Base-by-base conservation (phyloP, 1,139 yeast genomes). In the Blastobotrys buckinghamii region DNA sequence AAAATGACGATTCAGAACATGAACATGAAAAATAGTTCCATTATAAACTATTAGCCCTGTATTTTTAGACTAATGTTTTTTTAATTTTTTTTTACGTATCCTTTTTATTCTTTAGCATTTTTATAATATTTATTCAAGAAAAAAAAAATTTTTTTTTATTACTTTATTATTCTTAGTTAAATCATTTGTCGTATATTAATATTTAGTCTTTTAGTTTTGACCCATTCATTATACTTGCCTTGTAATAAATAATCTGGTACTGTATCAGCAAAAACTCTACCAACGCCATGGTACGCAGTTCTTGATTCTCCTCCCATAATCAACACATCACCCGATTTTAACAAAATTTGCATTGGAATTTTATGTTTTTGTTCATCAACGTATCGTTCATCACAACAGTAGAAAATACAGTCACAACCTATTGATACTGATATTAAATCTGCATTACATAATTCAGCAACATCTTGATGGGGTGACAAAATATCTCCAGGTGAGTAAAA, bases 401-500 rank as follows among this genome's bases (percentile, higher is more conserved):
- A 69, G 47, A 71, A 71, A 1, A 71, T 54, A 41, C 72, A 68
- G 24, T 66, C 64, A 49, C 73, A 67, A 12, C 75, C 75, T 13
- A 71, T 50, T 13, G 70, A 64, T 16, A 70, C 50, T 13, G 71
- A 65, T 13, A 70, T 59, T 4, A 71, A 59, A 38, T 69, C 73
- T 5, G 62, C 64, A 1, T 50, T 39, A n/a, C 65, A 60, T 20
- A 55, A 56, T 55, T 72, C 76, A n/a, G 75, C 73, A 13, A 71
- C 71, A 45, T 72, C 76, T 48, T 69, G 73, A 50, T 72, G 76
- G 15, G 75, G 73, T 6, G 73, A 68, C 15, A 72, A 59, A 27
- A 64, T 71, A 48, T 72, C 74, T 5, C 75, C 74, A 13, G 71
- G 70, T 12, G 68, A 60, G 51, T 72, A 72, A 51, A 70, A 72